Percentiles rank a stretch among this genome's conserved stretches.
phyloP scores from a whole-genome alignment of 805 yeast genomes.

The Saccharomycopsis amapae region DNA sequence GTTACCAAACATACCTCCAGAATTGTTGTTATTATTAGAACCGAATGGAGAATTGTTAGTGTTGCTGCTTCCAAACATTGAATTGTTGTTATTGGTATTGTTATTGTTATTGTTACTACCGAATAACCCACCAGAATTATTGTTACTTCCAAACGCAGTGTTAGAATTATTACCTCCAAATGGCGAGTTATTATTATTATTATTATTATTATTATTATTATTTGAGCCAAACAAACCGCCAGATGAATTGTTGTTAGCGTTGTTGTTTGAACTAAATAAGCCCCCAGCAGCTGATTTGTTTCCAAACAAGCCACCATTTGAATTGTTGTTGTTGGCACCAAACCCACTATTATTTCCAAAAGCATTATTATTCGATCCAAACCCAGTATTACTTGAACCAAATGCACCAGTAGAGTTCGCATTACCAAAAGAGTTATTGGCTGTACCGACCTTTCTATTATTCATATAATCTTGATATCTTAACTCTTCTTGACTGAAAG shows the following conservation, averaged over 20 bases:
- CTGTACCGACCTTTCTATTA: slow-evolving; percentile 44
- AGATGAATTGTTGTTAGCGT: not conserved
- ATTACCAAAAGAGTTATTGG: slow-evolving; percentile 24
- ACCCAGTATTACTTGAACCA: too few relatives aligned
- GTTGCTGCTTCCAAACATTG: slow-evolving; percentile 25
- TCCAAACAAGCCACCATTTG: slow-evolving; percentile 29
- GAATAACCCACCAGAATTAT: slow-evolving; percentile 24
- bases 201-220: slow-evolving; percentile 25
- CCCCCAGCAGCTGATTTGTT: slow-evolving; percentile 19
- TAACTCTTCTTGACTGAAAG: slow-evolving; percentile 79
- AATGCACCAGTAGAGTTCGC: slow-evolving; percentile 17
- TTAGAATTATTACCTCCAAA: slow-evolving; percentile 4
- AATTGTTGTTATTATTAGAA: too few relatives aligned
- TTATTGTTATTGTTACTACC: slow-evolving; percentile 25
- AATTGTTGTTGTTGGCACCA: slow-evolving; percentile 27
- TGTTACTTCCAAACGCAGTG: slow-evolving; percentile 23
- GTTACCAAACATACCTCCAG: slow-evolving; percentile 29
- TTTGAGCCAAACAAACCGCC: slow-evolving; percentile 26
- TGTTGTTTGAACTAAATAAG: slow-evolving; percentile 23
- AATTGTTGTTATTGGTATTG: slow-evolving; percentile 16
- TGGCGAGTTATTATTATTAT: slow-evolving; percentile 13
- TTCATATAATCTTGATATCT: slow-evolving; percentile 82
- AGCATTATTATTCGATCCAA: slow-evolving; percentile 18
- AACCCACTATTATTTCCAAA: slow-evolving; percentile 20
- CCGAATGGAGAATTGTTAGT: slow-evolving; percentile 33